Evolutionary conservation across 805 yeast species (phyloP), one percentile per base, ranked within the genome.

Genomic region (Starmerella ratchasimensis): DNA sequence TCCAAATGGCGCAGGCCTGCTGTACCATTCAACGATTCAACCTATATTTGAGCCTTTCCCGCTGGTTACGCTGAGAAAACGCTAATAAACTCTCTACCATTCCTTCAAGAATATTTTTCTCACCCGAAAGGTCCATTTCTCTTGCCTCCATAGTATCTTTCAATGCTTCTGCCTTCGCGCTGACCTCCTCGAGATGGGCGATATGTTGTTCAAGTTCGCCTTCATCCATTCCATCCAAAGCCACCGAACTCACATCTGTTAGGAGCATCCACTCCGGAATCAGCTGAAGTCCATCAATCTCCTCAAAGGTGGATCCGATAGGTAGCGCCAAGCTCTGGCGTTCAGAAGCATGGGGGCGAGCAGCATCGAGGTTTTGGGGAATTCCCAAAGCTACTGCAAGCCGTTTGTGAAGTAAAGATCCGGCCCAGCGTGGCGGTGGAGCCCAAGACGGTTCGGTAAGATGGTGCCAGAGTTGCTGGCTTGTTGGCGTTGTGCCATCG

Each of bases 51-150:
- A 41, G 31, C 17, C 34, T 28, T 34, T 50, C 47, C 14, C 53
- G 53, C 36, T 49, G 49, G 33, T 43, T 46, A 21, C 49, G 45
- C 24, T 90, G 95, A 5, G 94, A 80, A 54, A 86, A 84, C 6
- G 94, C 96, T 13, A 86, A 80, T 48, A 86, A 61, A 50, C 82
- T 84, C 53, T 83, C 94, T 29, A 90, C 84, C 47, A 90, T 93
- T 2, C 77, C 68, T 49, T 88, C 94, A 53, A 77, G 84, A 13
- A 86, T 72, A 24, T 69, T 70, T 50, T 80, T 79, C 55, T 84
- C 93, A 30, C 65, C 68, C 39, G 62, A 62, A 15, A 76, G 58
- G 7, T 67, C 72, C 25, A 56, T 54, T 33, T 68, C 62, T 41
- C 68, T 62, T 43, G 67, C 56, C 34, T 64, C 63, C 79, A 86